Base-by-base conservation (phyloP, 176 grass and related monocot species). In the Avena sativa region DNA sequence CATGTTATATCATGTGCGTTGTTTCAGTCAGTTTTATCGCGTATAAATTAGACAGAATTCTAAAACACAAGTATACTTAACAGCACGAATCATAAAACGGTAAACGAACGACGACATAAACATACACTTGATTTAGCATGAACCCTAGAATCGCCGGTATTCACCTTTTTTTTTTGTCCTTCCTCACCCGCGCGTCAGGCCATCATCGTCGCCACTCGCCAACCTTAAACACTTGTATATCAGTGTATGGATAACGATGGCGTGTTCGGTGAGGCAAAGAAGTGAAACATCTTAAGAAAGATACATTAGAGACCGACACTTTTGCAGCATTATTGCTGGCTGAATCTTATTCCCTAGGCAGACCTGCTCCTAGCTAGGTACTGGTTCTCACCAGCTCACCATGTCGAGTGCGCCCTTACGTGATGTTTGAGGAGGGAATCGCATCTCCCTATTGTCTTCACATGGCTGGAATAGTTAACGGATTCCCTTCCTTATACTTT, bases 341-440 rank as follows among this genome's bases (percentile, higher is more conserved):
- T 58, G 56, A 17, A 58, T 58, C 56, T 0, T 47, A 47, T 9
- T 58, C 8, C 19, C 44, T 9, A 47, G 44, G 44, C 44, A 6
- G 7, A 8, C 44, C 44, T 9, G 8, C 40, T 49, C 71, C 71
- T 47, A 44, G 43, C 43, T 34, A 40, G 6, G 38, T 23, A 73
- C 43, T 73, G 71, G 69, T 47, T 46, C 69, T 44, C 69, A 46
- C 38, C 34, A 71, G 68, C 60, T 63, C 60, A 63, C 10, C 60
- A 26, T 26, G 9, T 11, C 21, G 21, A 26, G 25, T 63, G n/a
- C 12, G 71, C 6, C 12, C 47, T 75, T 53, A 53, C 73, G 73
- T 76, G 73, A 53, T 53, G 73, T 21, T 72, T 51, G 14, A 16
- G 73, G 3, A 30, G 52, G 52, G 73, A 51, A 76, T 76, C 73